Percentiles rank a stretch among this genome's conserved stretches.
Conservation (phyloP, 495 filamentous ascomycete genomes). For the Penicillium lividum region DNA sequence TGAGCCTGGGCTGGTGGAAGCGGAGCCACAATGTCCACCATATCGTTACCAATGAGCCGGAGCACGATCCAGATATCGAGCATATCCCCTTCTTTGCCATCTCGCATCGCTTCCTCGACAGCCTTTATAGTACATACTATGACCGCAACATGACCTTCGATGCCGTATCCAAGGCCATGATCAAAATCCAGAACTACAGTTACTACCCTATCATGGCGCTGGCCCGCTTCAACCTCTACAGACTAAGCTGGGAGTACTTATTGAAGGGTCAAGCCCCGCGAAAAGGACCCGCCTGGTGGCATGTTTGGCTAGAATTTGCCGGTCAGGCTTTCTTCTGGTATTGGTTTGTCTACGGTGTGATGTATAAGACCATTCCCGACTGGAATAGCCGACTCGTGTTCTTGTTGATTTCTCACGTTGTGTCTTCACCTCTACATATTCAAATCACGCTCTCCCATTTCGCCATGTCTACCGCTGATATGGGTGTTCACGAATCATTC, state of each 20-base stretch:
- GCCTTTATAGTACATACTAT: conserved; percentile 84
- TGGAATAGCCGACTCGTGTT: conserved; percentile 70
- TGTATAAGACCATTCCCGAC: conserved; percentile 76
- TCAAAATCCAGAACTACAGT: conserved; percentile 76
- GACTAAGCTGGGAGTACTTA: conserved; percentile 80
- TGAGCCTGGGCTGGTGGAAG: conserved; percentile 98
- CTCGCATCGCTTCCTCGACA: conserved; percentile 78
- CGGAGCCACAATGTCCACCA: conserved; percentile 97
- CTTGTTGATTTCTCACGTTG: conserved; percentile 82
- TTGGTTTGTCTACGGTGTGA: conserved; percentile 86
- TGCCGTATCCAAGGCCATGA: conserved; percentile 65
- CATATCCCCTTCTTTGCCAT: conserved; percentile 96
- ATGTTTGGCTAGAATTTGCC: conserved; percentile 78
- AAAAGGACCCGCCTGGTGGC: conserved; percentile 86
- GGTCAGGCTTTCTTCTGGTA: conserved; percentile 90
- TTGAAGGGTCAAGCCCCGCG: conserved; percentile 72
- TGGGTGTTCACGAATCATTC: conserved; percentile 86
- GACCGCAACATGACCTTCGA: conserved; percentile 85
- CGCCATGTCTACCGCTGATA: conserved; percentile 91
- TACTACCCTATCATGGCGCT: conserved; percentile 87
- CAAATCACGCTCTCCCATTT: conserved; percentile 98
- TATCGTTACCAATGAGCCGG: conserved; percentile 93
- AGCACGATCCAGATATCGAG: conserved; percentile 97
- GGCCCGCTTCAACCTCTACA: conserved; percentile 91
- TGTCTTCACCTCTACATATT: conserved; percentile 85